phyloP scores from a whole-genome alignment of 2,329 filamentous ascomycete species.

The Trichoderma breve region DNA sequence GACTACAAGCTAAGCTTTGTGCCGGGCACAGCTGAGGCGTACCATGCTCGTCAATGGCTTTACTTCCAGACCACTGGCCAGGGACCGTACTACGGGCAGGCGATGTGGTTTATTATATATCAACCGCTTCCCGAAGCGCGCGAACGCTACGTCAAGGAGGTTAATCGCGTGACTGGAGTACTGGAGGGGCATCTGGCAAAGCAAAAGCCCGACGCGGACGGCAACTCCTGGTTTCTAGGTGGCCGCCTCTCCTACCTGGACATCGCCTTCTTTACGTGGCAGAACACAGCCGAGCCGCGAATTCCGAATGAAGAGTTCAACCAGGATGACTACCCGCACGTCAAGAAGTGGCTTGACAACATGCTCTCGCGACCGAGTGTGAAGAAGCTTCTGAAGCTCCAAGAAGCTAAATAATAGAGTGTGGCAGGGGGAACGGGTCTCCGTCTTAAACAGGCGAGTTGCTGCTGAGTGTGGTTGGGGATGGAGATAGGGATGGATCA shows the following conservation, averaged over 20 bases:
- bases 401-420: slow-evolving; percentile 4
- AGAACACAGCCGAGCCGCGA: slow-evolving; percentile 8
- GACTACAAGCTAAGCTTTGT: slow-evolving; percentile 28
- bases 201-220: slow-evolving; percentile 4
- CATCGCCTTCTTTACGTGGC: slow-evolving; percentile 12
- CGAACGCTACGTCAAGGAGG: slow-evolving; percentile 2
- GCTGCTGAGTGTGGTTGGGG: not conserved
- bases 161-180: slow-evolving; percentile 8
- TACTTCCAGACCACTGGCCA: slow-evolving; percentile 41
- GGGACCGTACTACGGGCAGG: slow-evolving; percentile 40
- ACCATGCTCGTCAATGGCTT: slow-evolving; percentile 35
- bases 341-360: slow-evolving; percentile 11
- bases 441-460: not conserved
- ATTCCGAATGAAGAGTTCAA: slow-evolving; percentile 12
- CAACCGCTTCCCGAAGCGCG: slow-evolving; percentile 4
- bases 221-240: slow-evolving; percentile 2
- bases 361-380: not conserved
- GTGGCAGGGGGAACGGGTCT: not conserved
- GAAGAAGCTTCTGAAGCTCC: not conserved
- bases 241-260: slow-evolving; percentile 6
- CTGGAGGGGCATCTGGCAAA: slow-evolving; percentile 5
- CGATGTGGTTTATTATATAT: slow-evolving; percentile 30
- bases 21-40: slow-evolving; percentile 30
- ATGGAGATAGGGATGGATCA: not conserved
- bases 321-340: not conserved